These are phyloP conservation scores for Chimonanthus salicifolius DNA, from an alignment of 164 flowering plant genomes.

Conservation along the genomic window DNA sequence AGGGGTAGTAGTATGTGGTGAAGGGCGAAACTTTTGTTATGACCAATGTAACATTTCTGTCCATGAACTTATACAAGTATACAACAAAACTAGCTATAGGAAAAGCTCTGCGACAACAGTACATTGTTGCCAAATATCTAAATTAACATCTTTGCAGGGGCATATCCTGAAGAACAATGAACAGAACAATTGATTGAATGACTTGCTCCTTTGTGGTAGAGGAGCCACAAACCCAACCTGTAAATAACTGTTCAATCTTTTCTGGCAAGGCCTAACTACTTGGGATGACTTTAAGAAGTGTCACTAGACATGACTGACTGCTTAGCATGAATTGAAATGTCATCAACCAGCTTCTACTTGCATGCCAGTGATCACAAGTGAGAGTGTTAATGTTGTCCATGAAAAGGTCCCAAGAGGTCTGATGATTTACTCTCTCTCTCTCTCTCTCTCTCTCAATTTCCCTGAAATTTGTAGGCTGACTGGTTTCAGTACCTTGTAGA, in stretches of 20 bases:
- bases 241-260: no score
- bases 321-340: background rate
- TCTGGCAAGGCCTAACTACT: background rate
- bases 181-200: background rate
- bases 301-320: background rate
- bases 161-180: background rate
- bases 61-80: no score
- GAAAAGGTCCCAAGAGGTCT: background rate
- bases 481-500: background rate
- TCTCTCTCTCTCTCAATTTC: no score
- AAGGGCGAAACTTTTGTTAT: background rate
- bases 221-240: no score
- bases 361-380: background rate
- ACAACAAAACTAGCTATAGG: background rate
- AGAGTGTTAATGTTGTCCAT: background rate
- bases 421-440: no score
- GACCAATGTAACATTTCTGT: background rate
- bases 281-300: background rate
- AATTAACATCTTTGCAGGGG: background rate
- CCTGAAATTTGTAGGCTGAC: background rate
- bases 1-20: background rate
- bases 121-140: background rate
- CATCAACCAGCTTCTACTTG: background rate
- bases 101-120: background rate
- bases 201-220: no score